phyloP scores from a whole-genome alignment of 768 basidiomycete genomes.

The Suillus tomentosus region DNA sequence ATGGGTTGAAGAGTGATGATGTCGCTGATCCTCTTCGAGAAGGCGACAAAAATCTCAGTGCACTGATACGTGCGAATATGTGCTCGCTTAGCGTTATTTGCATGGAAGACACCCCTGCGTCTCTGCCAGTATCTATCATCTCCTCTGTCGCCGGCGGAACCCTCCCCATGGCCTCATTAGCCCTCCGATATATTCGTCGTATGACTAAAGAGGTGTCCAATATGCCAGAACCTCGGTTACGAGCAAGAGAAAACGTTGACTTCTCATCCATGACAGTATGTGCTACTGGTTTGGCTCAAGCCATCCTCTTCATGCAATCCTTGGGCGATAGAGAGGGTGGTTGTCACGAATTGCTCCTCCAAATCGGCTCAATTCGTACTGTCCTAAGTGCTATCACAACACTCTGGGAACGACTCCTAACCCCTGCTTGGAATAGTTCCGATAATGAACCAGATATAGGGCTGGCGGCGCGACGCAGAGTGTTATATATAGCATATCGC shows the following conservation, averaged over 20 bases:
- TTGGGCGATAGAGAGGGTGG: slow-evolving; percentile 1
- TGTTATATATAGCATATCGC: slow-evolving; percentile 10
- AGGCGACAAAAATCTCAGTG: slow-evolving; percentile 6
- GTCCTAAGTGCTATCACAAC: background rate
- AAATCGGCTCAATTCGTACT: slow-evolving; percentile 10
- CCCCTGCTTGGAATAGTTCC: slow-evolving; percentile 5
- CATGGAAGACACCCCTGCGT: background rate
- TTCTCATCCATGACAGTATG: slow-evolving; percentile 9
- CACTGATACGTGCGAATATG: slow-evolving; percentile 10
- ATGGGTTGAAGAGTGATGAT: slow-evolving; percentile 3
- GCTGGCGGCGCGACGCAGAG: slow-evolving; percentile 8
- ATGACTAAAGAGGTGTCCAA: slow-evolving; percentile 11
- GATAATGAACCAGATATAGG: slow-evolving; percentile 13
- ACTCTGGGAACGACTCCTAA: slow-evolving; percentile 8
- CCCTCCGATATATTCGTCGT: slow-evolving; percentile 11
- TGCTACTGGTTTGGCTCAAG: slow-evolving; percentile 10
- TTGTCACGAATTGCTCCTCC: slow-evolving; percentile 9
- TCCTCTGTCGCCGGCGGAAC: slow-evolving; percentile 8
- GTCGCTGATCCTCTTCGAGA: slow-evolving; percentile 3
- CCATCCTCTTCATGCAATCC: slow-evolving; percentile 9
- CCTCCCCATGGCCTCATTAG: slow-evolving; percentile 10
- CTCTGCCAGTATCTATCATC: slow-evolving; percentile 6
- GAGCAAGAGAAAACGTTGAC: slow-evolving; percentile 5
- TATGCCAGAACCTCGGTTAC: slow-evolving; percentile 2
- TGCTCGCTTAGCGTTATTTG: slow-evolving; percentile 11